Evolutionary conservation across 176 grass and related monocot species (phyloP).

Genomic region (Zea mays): Zm-B73-REFERENCE-NAM-5.0 NC_050096.1:45960501-45961000

Average conservation of each 20-base stretch:
- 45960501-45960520: constrained; percentile 34
- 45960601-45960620: constrained; percentile 88
- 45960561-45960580: constrained; percentile 94
- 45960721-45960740: constrained; percentile 56
- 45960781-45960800: constrained; percentile 94
- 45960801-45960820: constrained; percentile 81
- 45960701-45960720: constrained; percentile 44
- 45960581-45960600: constrained; percentile 85
- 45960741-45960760: constrained; percentile 83
- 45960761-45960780: constrained; percentile 79
- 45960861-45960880: constrained; percentile 70
- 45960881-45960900: constrained; percentile 79
- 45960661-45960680: constrained; percentile 54
- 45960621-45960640: constrained; percentile 91
- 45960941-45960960: constrained; percentile 89
- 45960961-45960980: constrained; percentile 68
- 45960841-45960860: constrained; percentile 73
- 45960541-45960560: constrained; percentile 69
- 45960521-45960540: constrained; percentile 31
- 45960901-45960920: constrained; percentile 92
- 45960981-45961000: constrained; percentile 65
- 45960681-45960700: constrained; percentile 33
- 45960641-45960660: constrained; percentile 84
- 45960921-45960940: constrained; percentile 89
- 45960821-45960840: constrained; percentile 49